Evolutionary conservation across 495 filamentous ascomycete species (phyloP), one percentile per base, ranked within the genome.

Genomic region (Filosporella fistucella): DNA sequence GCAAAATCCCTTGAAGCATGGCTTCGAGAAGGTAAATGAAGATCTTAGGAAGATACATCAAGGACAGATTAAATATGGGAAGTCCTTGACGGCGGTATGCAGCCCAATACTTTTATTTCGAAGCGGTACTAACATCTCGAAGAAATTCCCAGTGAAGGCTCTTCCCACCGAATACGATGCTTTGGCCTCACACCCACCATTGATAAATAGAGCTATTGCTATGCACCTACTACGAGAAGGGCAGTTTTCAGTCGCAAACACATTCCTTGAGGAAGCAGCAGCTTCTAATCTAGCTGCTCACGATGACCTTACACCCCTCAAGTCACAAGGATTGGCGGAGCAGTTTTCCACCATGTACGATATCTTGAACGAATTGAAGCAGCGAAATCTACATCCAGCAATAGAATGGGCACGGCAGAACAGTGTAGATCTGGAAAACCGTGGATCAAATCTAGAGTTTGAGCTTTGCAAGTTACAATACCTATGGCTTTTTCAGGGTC

Each of bases 191-290:
- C 82, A 94, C 49, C 71, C 83, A 4, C 66, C 75, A 28, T 75
- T 95, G 9, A 86, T 96, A 56, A 91, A 97, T 62, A 76, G 90
- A 18, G 93, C 93, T 17, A 93, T 97, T 45, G 88, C 86, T 2
- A 96, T 98, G 90, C 93, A 98, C 63, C 72, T 98, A 12, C 77
- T 97, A 14, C 83, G 93, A 18, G 94, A 97, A 70, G 93, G 93
- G 28, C 86, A 95, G 61, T 97, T 98, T 63, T 70, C 66, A 13
- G 91, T 96, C 1, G 91, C 91, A 2, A 74, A 81, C 4, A 88
- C 84, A 3, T 96, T 60, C 41, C 47, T 60, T 24, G 38, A 50
- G 3, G 58, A 60, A 52, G 46, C 48, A 24, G 43, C 42, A 2
- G 50, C 58, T 4, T 54, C 54, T 1, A 52, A 51, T 23, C 58